Conservation (phyloP, 257 asterid species). For the Solanum dulcamara region DNA sequence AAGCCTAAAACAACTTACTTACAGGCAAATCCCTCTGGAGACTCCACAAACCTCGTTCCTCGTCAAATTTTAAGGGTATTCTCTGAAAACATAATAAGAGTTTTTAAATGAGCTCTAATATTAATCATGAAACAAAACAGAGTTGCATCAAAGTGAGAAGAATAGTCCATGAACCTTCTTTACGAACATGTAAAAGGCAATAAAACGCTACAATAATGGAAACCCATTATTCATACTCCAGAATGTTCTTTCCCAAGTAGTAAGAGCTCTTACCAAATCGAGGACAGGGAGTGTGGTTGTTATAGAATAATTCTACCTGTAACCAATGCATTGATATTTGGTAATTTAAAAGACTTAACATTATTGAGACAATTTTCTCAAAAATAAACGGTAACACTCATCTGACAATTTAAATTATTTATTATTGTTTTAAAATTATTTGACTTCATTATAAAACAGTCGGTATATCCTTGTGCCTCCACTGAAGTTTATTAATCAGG, state of each 20-base stretch:
- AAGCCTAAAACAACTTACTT: slow-evolving; percentile 14
- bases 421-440: neutral
- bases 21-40: slow-evolving; percentile 67
- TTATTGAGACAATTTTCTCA: neutral
- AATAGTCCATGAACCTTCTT: neutral
- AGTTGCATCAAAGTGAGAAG: neutral
- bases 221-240: neutral
- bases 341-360: neutral
- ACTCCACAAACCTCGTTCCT: slow-evolving; percentile 47
- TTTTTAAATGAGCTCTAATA: neutral
- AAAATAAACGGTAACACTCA: neutral
- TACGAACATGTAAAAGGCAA: neutral
- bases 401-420: neutral
- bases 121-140: neutral
- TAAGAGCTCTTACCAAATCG: neutral
- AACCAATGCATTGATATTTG: neutral
- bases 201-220: neutral
- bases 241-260: neutral
- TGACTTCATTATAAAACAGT: neutral
- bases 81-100: slow-evolving; percentile 36
- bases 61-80: slow-evolving; percentile 44
- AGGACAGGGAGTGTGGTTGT: neutral
- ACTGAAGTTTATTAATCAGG: neutral
- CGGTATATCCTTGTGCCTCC: neutral
- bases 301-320: neutral